A percentile compares a stretch with the other conserved stretches of the same genome.
Conservation (phyloP, 1,139 yeast genomes). For the Scheffersomyces illinoinensis region DNA sequence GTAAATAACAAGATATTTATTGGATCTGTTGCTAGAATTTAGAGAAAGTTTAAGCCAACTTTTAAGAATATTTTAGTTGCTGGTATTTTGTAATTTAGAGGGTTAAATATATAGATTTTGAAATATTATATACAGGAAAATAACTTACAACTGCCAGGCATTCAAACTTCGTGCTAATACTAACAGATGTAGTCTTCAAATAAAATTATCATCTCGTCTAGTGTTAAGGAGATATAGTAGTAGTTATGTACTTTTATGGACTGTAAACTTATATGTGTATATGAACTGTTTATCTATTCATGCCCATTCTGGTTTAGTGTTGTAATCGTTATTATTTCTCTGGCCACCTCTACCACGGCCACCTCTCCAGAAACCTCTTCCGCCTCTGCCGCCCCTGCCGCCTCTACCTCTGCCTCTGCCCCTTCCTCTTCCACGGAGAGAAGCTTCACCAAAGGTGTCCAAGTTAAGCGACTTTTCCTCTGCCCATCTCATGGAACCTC, state of each 20-base stretch:
- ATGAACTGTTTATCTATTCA: slow-evolving; percentile 8
- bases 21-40: slow-evolving; percentile 26
- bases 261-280: background rate
- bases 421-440: slow-evolving; percentile 32
- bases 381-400: slow-evolving; percentile 29
- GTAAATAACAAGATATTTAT: slow-evolving; percentile 25
- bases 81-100: background rate
- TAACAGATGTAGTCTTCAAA: too few relatives aligned
- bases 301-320: slow-evolving; percentile 45
- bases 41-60: background rate
- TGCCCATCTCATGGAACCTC: slow-evolving; percentile 52
- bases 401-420: slow-evolving; percentile 35
- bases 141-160: too few relatives aligned
- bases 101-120: background rate
- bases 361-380: slow-evolving; percentile 23
- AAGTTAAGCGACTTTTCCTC: slow-evolving; percentile 52
- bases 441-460: slow-evolving; percentile 29
- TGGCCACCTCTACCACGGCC: slow-evolving; percentile 24
- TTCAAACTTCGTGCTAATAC: too few relatives aligned
- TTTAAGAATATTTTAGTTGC: background rate
- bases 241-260: background rate
- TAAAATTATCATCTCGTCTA: too few relatives aligned
- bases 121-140: background rate
- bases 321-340: slow-evolving; percentile 19
- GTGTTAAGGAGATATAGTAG: background rate